Evolutionary conservation across 2,329 filamentous ascomycete species (phyloP), one percentile per base, ranked within the genome.

Genomic region (Botryotinia globosa): DNA sequence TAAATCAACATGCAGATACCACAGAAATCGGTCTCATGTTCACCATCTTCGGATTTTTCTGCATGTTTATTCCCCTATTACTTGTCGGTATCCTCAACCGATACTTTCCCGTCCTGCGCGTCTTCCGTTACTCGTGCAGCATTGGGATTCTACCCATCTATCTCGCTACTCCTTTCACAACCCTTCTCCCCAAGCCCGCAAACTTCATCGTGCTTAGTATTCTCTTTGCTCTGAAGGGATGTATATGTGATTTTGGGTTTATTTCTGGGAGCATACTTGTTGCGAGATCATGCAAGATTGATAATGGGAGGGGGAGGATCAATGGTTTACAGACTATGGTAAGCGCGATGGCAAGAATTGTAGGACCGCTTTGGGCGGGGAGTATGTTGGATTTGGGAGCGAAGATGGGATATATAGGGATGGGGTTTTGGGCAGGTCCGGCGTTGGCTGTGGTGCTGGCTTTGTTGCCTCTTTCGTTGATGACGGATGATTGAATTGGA

Each of bases 21-120:
- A n/a, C 39, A 62, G 54, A 66, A 62, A 72, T 63, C 37, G 56
- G 64, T 37, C 44, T 56, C n/a, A 44, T 72, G 54, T 69, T 68
- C 58, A 66, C 71, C 34, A 69, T 72, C 39, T 68, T 39, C 29
- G 71, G 56, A 18, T 51, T 39, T 18, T 29, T 61, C 32, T 48
- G 37, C 39, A 72, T 72, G 48, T 66, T 45, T n/a, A 25, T 69
- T 9, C 71, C 37, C 34, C 42, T 63, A 16, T 14, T 63, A 10
- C 44, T 69, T 16, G 37, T 34, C 29, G 25, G 42, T 45, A 10
- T 62, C n/a, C 42, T 72, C 9, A 66, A 66, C 22, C 32, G 32
- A 12, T 54, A 58, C 29, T 68, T 51, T 10, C 25, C 45, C 51
- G 54, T 69, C 10, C 51, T 56, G 29, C 56, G 48, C 25, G 39